Evolutionary conservation across 177 flowering plant genomes (phyloP).

Genomic region (Vitis hybrid): DNA sequence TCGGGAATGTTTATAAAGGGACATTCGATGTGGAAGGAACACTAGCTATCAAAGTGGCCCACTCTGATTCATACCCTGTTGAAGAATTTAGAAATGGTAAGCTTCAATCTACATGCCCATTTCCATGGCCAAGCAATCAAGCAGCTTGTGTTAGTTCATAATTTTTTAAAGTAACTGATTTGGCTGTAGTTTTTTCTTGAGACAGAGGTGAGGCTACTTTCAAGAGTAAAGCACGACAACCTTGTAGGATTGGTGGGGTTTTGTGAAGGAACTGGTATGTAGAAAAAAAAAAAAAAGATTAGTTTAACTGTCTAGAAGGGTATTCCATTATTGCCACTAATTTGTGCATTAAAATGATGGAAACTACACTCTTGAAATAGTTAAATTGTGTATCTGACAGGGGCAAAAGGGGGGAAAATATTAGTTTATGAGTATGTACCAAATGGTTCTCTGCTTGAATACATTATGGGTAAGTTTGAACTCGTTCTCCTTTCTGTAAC

Average conservation of each 20-base stretch:
- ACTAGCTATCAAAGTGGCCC: conserved; percentile 64
- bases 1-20: conserved; percentile 69
- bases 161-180: neutral
- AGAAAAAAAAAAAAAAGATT: neutral
- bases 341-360: neutral
- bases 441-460: conserved; percentile 67
- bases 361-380: neutral
- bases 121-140: neutral
- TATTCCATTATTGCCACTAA: neutral
- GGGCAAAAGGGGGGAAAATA: conserved; percentile 32
- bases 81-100: conserved; percentile 73
- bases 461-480: conserved; percentile 48
- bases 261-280: conserved; percentile 60
- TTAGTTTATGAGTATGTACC: conserved; percentile 68
- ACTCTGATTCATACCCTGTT: conserved; percentile 38
- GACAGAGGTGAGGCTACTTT: conserved; percentile 60
- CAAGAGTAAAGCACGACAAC: conserved; percentile 64
- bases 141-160: neutral
- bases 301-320: neutral
- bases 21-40: conserved; percentile 37
- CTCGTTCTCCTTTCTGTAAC: neutral
- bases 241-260: conserved; percentile 64
- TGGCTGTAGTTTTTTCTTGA: conserved; percentile 4
- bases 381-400: conserved; percentile 23
- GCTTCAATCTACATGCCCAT: neutral